Evolutionary conservation across 1,284 basidiomycete genomes (phyloP), one percentile per base, ranked within the genome.

Genomic region (Sphaerobolus stellatus): DNA sequence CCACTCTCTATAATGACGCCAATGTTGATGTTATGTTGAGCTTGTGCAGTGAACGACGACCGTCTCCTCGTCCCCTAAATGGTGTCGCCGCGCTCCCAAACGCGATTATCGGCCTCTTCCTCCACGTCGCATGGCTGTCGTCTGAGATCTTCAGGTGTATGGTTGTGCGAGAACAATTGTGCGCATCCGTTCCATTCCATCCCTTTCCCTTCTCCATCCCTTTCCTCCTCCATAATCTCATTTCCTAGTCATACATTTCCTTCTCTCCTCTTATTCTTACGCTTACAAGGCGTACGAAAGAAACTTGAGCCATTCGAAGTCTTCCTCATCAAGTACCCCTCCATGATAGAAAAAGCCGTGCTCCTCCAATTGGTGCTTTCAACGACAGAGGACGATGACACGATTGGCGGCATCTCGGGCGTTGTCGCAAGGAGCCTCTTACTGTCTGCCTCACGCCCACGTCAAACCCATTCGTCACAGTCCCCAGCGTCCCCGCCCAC

Each of bases 81-180:
- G 70, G 77, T 94, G 20, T 91, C 31, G 71, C 71, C 41, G 72
- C 74, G 38, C 71, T 83, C 18, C 81, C 85, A 0, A 78, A 79
- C 24, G 84, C 88, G 0, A 82, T 86, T 27, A 91, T 94, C 59
- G 90, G 91, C 1, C 92, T 94, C 75, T 94, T 94, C 75, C 79
- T 93, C 70, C 91, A 94, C 64, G 90, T 93, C 59, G 88, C 92
- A 1, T 94, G 94, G 70, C 92, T 92, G 0, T 87, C 83, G 8
- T 90, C 88, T 22, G 92, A 94, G 69, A 91, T 94, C 58, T 93
- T 94, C 77, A 79, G 91, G 7, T 93, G 91, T 65, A 76, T 94
- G 30, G 82, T 86, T 30, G 81, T 87, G 2, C 79, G 86, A 51
- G 77, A 84, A 28, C 30, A 54, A 29, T 46, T 49, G 54, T 51